Conservation (phyloP, 192 early-diverging fungal genomes). For the Coemansia sp. region DNA sequence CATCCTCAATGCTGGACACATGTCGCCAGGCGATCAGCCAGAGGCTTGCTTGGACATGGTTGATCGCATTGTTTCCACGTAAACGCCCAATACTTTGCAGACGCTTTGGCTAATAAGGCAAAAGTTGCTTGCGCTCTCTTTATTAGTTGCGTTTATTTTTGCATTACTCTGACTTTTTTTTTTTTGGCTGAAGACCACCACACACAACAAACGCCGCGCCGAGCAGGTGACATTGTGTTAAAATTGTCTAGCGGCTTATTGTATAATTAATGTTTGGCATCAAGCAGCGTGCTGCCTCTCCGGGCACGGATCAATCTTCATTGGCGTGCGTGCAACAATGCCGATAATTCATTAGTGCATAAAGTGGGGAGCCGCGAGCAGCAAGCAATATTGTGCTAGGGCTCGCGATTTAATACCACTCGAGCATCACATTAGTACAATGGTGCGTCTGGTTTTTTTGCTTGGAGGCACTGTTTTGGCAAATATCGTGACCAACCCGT, state of each 20-base stretch:
- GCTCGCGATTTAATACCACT: neutral
- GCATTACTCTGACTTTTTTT: neutral
- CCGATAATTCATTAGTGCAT: neutral
- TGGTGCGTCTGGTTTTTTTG: neutral
- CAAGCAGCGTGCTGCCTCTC: too few relatives aligned
- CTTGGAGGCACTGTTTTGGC: too few relatives aligned
- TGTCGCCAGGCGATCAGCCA: constrained; percentile 66
- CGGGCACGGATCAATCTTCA: too few relatives aligned
- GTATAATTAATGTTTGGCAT: too few relatives aligned
- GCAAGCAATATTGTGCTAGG: neutral
- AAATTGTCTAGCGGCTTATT: too few relatives aligned
- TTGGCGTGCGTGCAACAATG: neutral
- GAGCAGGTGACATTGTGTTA: too few relatives aligned
- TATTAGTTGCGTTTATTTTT: neutral
- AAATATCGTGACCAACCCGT: too few relatives aligned
- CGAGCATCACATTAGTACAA: neutral
- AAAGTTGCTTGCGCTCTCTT: too few relatives aligned
- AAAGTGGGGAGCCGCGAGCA: neutral
- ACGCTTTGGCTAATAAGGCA: too few relatives aligned
- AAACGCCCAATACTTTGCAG: neutral
- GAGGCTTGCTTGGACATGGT: constrained; percentile 42
- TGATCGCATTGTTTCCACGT: constrained; percentile 19
- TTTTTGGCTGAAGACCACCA: too few relatives aligned
- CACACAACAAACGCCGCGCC: too few relatives aligned
- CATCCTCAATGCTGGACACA: constrained; percentile 69